Percentiles rank a stretch among this genome's conserved stretches.
These are phyloP conservation scores for Senna tora DNA, from an alignment of 306 rosid genomes.

Conservation along the genomic window DNA sequence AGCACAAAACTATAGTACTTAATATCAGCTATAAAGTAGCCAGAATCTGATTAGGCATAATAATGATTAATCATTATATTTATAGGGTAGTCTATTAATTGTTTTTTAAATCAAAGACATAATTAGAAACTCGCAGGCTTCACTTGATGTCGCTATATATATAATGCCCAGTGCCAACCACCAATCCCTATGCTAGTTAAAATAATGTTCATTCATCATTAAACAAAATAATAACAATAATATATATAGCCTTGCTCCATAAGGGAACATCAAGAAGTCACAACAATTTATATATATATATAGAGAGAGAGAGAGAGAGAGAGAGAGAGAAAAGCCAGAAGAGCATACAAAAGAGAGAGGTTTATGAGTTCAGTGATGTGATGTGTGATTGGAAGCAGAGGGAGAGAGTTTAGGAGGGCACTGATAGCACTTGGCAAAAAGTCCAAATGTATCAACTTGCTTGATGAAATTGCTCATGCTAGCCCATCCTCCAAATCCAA, in stretches of 20 bases:
- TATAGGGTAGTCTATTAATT: conserved; percentile 5
- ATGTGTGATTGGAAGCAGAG: conserved; percentile 41
- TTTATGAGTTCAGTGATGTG: conserved; percentile 53
- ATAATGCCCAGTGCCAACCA: conserved; percentile 36
- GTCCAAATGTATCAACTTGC: conserved; percentile 82
- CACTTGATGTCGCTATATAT: conserved; percentile 29
- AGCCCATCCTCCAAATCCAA: conserved; percentile 98
- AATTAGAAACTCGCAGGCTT: conserved; percentile 34
- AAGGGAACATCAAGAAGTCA: conserved; percentile 44
- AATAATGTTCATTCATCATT: conserved; percentile 30
- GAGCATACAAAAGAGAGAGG: conserved; percentile 34
- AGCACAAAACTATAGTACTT: neutral
- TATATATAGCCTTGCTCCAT: conserved; percentile 34
- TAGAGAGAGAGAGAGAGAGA: too few species aligned
- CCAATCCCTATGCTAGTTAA: conserved; percentile 25
- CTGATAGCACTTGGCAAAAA: conserved; percentile 92
- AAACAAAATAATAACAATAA: conserved; percentile 21
- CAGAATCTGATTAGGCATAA: neutral
- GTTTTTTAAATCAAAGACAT: conserved; percentile 26
- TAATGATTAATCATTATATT: too few species aligned
- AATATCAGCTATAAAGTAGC: neutral
- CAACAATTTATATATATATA: conserved; percentile 26
- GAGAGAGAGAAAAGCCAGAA: conserved; percentile 34
- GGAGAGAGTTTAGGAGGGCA: conserved; percentile 50
- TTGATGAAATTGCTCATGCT: conserved; percentile 86